Percentiles rank a stretch among this genome's conserved stretches.
Evolutionary conservation across 2,329 filamentous ascomycete species (phyloP).

Genomic region (Aureobasidium sp.): DNA sequence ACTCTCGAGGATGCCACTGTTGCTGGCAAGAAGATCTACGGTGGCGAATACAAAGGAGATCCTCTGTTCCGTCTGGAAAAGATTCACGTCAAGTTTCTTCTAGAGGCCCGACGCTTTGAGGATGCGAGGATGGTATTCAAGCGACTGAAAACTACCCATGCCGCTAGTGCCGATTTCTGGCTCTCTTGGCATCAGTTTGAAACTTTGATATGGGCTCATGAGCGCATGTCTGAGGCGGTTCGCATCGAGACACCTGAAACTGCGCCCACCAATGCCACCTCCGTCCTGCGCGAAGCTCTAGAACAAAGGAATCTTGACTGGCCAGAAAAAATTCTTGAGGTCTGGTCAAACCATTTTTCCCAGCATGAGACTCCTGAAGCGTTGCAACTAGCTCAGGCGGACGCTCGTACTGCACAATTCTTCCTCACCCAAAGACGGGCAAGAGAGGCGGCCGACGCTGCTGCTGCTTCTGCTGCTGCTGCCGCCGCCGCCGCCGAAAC

Average conservation of each 20-base stretch:
- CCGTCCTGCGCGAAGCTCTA: constrained; percentile 66
- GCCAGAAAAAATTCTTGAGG: constrained; percentile 68
- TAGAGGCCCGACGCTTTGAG: constrained; percentile 70
- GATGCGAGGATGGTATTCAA: constrained; percentile 52
- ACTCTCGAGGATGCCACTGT: constrained; percentile 78
- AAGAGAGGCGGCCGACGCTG: constrained; percentile 59
- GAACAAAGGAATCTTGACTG: constrained; percentile 59
- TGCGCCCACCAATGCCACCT: constrained; percentile 67
- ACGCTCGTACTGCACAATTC: constrained; percentile 62
- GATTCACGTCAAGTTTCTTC: constrained; percentile 86
- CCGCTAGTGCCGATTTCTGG: constrained; percentile 89
- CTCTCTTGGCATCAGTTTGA: constrained; percentile 88
- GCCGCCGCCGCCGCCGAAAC: constrained; percentile 43
- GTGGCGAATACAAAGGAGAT: constrained; percentile 73
- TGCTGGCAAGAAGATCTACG: constrained; percentile 71
- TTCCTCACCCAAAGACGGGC: constrained; percentile 57
- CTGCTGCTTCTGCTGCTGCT: constrained; percentile 51
- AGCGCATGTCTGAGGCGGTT: constrained; percentile 45
- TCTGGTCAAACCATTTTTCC: constrained; percentile 75
- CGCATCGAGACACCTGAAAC: constrained; percentile 48
- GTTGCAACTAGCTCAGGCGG: constrained; percentile 66
- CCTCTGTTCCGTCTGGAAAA: constrained; percentile 82
- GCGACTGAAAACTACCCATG: constrained; percentile 59
- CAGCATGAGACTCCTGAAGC: constrained; percentile 77
- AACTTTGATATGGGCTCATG: constrained; percentile 61